Base-by-base conservation (phyloP, 768 basidiomycete species). In the Rhodotorula taiwanensis region DNA sequence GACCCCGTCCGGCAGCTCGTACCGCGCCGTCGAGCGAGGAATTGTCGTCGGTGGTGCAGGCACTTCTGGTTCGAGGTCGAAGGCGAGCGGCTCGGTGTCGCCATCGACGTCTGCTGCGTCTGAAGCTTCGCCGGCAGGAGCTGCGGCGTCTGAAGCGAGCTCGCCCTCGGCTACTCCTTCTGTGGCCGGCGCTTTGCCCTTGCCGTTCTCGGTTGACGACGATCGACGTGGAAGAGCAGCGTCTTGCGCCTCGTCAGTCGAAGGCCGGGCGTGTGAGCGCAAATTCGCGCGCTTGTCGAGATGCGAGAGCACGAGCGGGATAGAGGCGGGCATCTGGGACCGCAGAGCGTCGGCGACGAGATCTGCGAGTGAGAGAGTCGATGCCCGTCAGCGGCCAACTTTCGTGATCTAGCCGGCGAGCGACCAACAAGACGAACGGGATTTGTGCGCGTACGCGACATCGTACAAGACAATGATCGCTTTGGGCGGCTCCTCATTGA, bases 361-460 rank as follows among this genome's bases (percentile, higher is more conserved):
- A 31, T 52, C 51, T 52, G 48, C 5, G 33, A 25, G 23, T 10
- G 39, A 2, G 20, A 31, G n/a, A n/a, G n/a, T n/a, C n/a, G n/a
- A n/a, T n/a, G n/a, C n/a, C n/a, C n/a, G n/a, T n/a, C n/a, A n/a
- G n/a, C n/a, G n/a, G n/a, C n/a, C n/a, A n/a, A n/a, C n/a, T n/a
- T n/a, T n/a, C n/a, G n/a, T n/a, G n/a, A n/a, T n/a, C n/a, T n/a
- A n/a, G n/a, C n/a, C n/a, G n/a, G 15, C 28, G 47, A 16, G 28
- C 16, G 10, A 20, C 14, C 27, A 6, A 18, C 64, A 34, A 34
- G 34, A 66, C 75, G 52, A 44, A 86, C 89, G 84, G 62, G 83
- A 81, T 55, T 76, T 73, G 75, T 90, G 83, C 5, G 85, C 79
- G 73, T 87, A 91, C 1, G 79, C 83, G 2, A 94, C 89, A 64